Percentiles rank a stretch among this genome's conserved stretches.
phyloP scores from a whole-genome alignment of 176 grass and related monocot species.

The Oryza nivara region DNA sequence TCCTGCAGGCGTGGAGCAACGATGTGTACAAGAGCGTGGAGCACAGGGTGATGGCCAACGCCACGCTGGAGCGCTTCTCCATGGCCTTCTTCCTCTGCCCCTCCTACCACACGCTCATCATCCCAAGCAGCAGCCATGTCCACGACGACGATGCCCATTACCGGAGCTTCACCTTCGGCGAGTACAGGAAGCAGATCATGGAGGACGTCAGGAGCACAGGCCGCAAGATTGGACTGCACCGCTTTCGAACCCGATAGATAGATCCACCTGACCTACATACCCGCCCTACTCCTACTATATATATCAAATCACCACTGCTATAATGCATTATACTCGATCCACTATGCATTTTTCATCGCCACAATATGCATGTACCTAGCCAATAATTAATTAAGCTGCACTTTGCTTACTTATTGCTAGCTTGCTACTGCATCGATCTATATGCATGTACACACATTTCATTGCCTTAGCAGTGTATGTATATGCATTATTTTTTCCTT shows the following conservation, averaged over 20 bases:
- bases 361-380: too few species aligned
- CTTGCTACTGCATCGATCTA: too few species aligned
- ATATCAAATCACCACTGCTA: too few species aligned
- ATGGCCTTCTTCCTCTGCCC: conserved; percentile 79
- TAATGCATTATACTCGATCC: too few species aligned
- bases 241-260: neutral
- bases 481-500: too few species aligned
- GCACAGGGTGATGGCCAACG: conserved; percentile 65
- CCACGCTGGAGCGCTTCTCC: conserved; percentile 61
- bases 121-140: conserved; percentile 16
- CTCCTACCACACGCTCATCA: conserved; percentile 57
- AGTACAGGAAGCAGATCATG: conserved; percentile 64
- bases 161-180: conserved; percentile 71
- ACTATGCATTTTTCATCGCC: too few species aligned
- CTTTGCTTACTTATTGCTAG: too few species aligned
- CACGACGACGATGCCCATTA: conserved; percentile 27
- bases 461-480: too few species aligned
- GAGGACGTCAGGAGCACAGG: conserved; percentile 65
- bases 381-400: too few species aligned
- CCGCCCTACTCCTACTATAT: too few species aligned
- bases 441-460: too few species aligned
- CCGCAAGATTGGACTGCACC: conserved; percentile 64
- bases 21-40: conserved; percentile 65
- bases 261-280: too few species aligned
- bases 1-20: conserved; percentile 84